Evolutionary conservation across 495 filamentous ascomycete species (phyloP), one percentile per base, ranked within the genome.

Genomic region (Corynascus novoguineensis): DNA sequence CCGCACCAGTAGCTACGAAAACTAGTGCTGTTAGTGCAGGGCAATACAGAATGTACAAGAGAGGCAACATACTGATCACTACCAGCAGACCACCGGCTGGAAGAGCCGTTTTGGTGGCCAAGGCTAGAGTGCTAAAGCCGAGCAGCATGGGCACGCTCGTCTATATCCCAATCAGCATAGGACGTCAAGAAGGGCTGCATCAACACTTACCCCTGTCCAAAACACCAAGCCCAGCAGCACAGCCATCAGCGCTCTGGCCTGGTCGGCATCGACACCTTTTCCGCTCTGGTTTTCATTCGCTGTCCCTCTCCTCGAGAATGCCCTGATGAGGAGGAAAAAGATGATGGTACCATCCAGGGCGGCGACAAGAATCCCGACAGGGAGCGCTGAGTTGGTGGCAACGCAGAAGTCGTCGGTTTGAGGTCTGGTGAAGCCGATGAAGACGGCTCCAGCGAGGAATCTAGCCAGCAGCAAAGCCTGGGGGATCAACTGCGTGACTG

Each of bases 381-480:
- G 78, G 21, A 73, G 60, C 8, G 73, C 58, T 17, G 72, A 75
- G 8, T 75, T 77, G 22, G 70, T 68, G 31, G 78, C 70, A 4
- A 76, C 68, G 62, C 79, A 82, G 11, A 76, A 74, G 49, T 74
- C 72, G 21, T 75, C 71, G 56, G 77, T 78, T 51, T 79, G 73
- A 3, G 75, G 68, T 19, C 74, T 61, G 12, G 77, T 74, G 31
- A 81, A 75, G 12, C 75, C 79, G 29, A 75, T 73, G 51, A 80
- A 77, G 7, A 78, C 68, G 7, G 66, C 75, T 4, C 78, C 79
- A 9, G 73, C 69, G 32, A 78, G 65, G 46, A 81, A 68, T 46
- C 79, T 71, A 4, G 65, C 65, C 17, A 75, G 60, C 32, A 82
- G 52, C 22, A 79, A 60, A 6, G 71, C 46, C 66, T 79, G 76